A percentile compares a stretch with the other conserved stretches of the same genome.
Conservation (phyloP, 331 rosid genomes). For the Spiraea crenata region DNA sequence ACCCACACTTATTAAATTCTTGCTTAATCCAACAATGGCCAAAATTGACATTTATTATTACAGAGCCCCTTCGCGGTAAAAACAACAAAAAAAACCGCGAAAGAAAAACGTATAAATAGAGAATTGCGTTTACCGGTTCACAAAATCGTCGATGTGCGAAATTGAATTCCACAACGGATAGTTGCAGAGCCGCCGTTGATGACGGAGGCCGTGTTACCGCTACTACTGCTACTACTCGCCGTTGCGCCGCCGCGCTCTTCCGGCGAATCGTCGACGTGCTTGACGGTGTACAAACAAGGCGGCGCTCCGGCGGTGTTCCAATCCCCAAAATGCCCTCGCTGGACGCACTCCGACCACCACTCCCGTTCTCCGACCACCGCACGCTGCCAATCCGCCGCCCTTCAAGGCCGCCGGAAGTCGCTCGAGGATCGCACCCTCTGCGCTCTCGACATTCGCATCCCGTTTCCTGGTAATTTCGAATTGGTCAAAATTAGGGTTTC, state of each 20-base stretch:
- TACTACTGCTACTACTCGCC: constrained; percentile 31
- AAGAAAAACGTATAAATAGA: no score
- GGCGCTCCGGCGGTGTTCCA: constrained; percentile 95
- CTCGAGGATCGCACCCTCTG: constrained; percentile 93
- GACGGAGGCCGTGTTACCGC: constrained; percentile 13
- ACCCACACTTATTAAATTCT: no score
- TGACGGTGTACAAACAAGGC: constrained; percentile 76
- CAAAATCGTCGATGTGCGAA: background rate
- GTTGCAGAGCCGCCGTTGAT: constrained; percentile 3
- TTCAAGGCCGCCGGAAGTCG: constrained; percentile 69
- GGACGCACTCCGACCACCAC: constrained; percentile 65
- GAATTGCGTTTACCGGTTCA: background rate
- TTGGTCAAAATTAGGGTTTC: background rate
- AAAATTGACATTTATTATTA: no score
- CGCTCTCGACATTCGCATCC: constrained; percentile 73
- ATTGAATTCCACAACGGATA: background rate
- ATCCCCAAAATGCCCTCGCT: constrained; percentile 94
- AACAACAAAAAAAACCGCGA: background rate
- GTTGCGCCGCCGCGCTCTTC: constrained; percentile 22
- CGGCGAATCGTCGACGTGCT: constrained; percentile 81
- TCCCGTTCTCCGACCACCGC: constrained; percentile 42
- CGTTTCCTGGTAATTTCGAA: constrained; percentile 57
- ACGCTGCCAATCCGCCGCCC: constrained; percentile 69
- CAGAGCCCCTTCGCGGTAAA: no score
- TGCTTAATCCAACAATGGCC: no score